A percentile compares a stretch with the other conserved stretches of the same genome.
Evolutionary conservation across 2,329 filamentous ascomycete species (phyloP).

Genomic region (Colletotrichum aenigma): DNA sequence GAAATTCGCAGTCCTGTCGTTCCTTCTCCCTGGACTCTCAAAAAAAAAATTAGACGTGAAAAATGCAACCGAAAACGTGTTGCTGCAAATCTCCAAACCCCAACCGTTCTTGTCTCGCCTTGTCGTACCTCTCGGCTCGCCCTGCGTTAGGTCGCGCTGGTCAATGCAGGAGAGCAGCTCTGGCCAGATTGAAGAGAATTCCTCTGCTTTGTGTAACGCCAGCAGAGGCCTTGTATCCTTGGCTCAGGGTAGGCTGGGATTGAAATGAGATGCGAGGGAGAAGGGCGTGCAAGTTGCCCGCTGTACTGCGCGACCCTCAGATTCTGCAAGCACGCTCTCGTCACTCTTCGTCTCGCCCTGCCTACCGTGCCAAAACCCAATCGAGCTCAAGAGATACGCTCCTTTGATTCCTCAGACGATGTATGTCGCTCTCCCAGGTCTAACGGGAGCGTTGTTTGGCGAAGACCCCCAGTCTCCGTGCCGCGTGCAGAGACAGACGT

Average conservation of each 20-base stretch:
- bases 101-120: background rate
- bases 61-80: background rate
- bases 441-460: background rate
- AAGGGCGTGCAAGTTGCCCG: background rate
- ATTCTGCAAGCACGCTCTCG: background rate
- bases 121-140: background rate
- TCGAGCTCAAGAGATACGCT: background rate
- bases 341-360: background rate
- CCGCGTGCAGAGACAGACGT: background rate
- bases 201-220: background rate
- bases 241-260: background rate
- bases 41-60: background rate
- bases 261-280: background rate
- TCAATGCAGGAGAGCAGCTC: background rate
- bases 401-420: background rate
- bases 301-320: background rate
- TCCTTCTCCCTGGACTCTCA: background rate
- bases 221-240: background rate
- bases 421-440: background rate
- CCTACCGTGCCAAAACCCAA: background rate
- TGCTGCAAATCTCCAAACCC: background rate
- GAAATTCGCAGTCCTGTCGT: background rate
- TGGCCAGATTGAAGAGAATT: background rate
- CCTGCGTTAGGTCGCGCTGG: background rate
- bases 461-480: background rate